A percentile compares a stretch with the other conserved stretches of the same genome.
These are phyloP conservation scores for Eimeria falciformis DNA, from an alignment of 169 alveolate genomes.

Conservation along the genomic window DNA sequence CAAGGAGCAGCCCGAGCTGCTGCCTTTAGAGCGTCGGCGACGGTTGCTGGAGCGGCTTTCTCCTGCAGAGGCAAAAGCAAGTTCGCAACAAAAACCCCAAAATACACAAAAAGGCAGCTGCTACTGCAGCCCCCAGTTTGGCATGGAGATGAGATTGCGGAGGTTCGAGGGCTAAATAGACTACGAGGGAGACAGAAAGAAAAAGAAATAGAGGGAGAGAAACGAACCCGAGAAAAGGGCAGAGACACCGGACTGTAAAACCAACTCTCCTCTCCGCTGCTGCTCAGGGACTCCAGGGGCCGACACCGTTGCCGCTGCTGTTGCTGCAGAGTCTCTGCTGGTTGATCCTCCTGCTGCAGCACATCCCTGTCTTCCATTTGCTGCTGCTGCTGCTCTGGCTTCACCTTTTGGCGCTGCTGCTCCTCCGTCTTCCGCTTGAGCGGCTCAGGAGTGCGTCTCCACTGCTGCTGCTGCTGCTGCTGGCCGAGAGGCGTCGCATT, in stretches of 20 bases:
- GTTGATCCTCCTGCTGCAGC: slow-evolving; percentile 4
- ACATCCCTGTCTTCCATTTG: neutral
- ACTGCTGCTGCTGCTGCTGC: neutral
- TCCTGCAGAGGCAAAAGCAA: no score
- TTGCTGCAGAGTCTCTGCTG: neutral
- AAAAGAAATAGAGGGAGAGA: neutral
- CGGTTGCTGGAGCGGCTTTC: no score
- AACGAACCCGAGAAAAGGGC: neutral
- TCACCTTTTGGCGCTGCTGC: neutral
- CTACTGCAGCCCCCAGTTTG: no score
- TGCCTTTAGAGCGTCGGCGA: no score
- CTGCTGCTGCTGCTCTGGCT: slow-evolving; percentile 10
- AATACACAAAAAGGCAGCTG: no score
- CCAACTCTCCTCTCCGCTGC: neutral
- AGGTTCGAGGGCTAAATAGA: no score
- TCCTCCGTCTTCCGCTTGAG: neutral
- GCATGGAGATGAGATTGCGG: no score
- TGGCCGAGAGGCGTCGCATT: neutral
- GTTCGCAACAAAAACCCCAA: no score
- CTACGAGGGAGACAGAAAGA: neutral
- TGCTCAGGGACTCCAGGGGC: neutral
- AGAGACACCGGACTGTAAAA: neutral
- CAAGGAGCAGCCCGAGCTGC: no score
- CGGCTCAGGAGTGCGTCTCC: neutral
- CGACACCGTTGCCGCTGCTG: neutral